Evolutionary conservation across 2,329 filamentous ascomycete species (phyloP).

Genomic region (Colletotrichum sp.): DNA sequence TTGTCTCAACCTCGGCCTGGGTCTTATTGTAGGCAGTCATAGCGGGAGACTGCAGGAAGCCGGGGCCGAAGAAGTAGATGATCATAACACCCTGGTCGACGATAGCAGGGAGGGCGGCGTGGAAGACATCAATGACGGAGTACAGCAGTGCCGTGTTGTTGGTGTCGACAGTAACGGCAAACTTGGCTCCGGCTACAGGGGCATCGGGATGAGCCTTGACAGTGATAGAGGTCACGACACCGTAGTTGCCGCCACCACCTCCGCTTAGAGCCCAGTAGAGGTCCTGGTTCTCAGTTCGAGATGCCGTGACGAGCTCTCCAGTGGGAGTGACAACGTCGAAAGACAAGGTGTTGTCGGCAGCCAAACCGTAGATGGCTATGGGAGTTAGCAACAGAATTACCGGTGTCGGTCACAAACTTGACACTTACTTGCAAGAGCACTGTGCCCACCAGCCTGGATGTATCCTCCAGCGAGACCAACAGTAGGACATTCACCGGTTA

Average conservation of each 20-base stretch:
- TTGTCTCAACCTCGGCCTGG: conserved; percentile 37
- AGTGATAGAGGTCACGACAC: conserved; percentile 60
- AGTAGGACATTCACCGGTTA: conserved; percentile 53
- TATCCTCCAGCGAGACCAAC: conserved; percentile 62
- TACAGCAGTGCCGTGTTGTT: conserved; percentile 37
- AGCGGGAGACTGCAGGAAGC: conserved; percentile 9
- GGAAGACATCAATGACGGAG: conserved; percentile 29
- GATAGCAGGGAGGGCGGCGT: conserved; percentile 15
- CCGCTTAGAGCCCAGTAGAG: conserved; percentile 71
- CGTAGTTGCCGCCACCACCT: conserved; percentile 47
- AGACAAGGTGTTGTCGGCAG: conserved; percentile 65
- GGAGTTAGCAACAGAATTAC: neutral
- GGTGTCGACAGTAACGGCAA: conserved; percentile 46
- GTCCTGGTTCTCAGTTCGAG: conserved; percentile 57
- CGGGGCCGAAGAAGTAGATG: conserved; percentile 38
- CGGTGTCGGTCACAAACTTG: conserved; percentile 20
- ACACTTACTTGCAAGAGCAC: conserved; percentile 41
- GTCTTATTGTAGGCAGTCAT: conserved; percentile 52
- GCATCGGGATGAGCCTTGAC: conserved; percentile 52
- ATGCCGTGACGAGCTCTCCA: conserved; percentile 55
- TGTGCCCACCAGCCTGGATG: conserved; percentile 59
- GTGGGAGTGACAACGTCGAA: conserved; percentile 60
- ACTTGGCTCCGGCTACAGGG: conserved; percentile 31
- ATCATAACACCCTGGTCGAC: conserved; percentile 17
- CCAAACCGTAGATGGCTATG: conserved; percentile 55